Conservation (phyloP, 768 basidiomycete genomes). For the Phaeotremella skinneri region DNA sequence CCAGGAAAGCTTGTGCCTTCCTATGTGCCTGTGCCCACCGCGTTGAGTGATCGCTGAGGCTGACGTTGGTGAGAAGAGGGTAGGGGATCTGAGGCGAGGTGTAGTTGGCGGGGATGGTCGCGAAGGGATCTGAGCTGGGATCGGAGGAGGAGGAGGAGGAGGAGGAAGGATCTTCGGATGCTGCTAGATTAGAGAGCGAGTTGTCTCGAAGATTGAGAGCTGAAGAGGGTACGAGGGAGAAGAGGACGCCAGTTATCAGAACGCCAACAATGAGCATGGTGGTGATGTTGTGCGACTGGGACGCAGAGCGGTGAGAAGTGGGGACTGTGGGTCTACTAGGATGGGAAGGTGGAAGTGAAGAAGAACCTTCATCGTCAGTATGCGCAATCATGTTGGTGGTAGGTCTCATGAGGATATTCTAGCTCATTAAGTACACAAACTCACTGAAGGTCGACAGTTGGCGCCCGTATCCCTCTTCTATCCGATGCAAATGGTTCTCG, state of each 20-base stretch:
- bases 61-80: conserved; percentile 8
- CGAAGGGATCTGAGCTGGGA: conserved; percentile 2
- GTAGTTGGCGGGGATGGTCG: conserved; percentile 17
- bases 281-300: neutral
- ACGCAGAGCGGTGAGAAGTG: neutral
- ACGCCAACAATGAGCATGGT: neutral
- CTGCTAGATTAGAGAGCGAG: neutral
- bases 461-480: too few relatives aligned
- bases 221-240: neutral
- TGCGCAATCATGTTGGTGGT: too few relatives aligned
- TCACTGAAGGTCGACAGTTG: too few relatives aligned
- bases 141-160: neutral
- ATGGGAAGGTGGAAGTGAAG: too few relatives aligned
- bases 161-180: conserved; percentile 2
- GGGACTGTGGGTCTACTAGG: too few relatives aligned
- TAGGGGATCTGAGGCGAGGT: conserved; percentile 20
- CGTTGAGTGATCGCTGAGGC: conserved; percentile 2
- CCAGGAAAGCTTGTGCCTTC: conserved; percentile 50
- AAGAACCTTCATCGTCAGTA: too few relatives aligned
- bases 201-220: neutral
- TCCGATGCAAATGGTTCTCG: too few relatives aligned
- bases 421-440: too few relatives aligned
- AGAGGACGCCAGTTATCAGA: neutral
- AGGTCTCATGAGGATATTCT: too few relatives aligned
- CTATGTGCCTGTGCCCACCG: conserved; percentile 45